Conservation (phyloP, 129 eudicot genomes). For the Ambrosia trifida region DNA sequence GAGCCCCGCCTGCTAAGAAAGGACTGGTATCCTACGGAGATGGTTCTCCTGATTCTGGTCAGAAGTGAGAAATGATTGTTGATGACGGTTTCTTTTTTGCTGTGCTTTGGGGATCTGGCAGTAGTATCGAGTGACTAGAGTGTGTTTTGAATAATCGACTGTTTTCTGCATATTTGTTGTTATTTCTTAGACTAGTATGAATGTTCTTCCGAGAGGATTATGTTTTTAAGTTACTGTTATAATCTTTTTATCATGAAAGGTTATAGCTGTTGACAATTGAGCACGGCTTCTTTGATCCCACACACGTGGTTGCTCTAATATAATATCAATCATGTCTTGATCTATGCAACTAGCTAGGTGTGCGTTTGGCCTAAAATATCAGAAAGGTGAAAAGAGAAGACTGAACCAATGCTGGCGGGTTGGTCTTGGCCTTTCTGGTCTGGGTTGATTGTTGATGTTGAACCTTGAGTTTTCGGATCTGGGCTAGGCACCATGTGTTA, state of each 20-base stretch:
- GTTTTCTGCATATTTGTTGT: neutral
- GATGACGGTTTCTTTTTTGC: neutral
- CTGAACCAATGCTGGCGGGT: no score
- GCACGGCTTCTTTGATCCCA: no score
- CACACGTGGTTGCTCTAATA: no score
- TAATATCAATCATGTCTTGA: no score
- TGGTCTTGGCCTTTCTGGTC: no score
- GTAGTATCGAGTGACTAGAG: constrained; percentile 19
- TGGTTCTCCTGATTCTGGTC: constrained; percentile 80
- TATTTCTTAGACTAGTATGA: constrained; percentile 14
- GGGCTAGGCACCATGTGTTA: no score
- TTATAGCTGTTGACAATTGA: no score
- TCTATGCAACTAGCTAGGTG: no score
- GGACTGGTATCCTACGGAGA: constrained; percentile 92
- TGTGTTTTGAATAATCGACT: constrained; percentile 31
- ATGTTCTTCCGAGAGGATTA: constrained; percentile 5
- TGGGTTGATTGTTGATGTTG: no score
- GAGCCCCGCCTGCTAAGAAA: constrained; percentile 66
- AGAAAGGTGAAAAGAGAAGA: no score
- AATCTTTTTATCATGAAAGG: constrained; percentile 1
- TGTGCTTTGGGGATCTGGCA: neutral
- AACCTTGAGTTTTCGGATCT: no score
- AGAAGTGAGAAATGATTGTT: constrained; percentile 34
- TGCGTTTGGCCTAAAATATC: no score
- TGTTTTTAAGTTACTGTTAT: neutral